These are phyloP conservation scores for Uncinocarpus reesii DNA, from an alignment of 2,329 filamentous ascomycete species.

Conservation along the genomic window DNA sequence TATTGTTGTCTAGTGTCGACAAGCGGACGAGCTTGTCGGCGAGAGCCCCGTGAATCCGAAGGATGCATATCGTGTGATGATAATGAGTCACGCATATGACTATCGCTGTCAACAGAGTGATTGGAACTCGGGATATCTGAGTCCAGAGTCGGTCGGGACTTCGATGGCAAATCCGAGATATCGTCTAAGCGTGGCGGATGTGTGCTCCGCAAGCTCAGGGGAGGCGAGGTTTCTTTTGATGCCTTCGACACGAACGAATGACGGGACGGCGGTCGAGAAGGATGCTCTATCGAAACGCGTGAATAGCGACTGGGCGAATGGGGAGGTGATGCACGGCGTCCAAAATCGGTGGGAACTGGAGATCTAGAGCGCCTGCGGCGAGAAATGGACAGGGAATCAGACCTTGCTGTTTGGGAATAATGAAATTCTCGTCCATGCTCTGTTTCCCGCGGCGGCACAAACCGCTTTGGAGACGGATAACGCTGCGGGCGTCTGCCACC, in stretches of 20 bases:
- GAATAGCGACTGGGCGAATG: constrained; percentile 19
- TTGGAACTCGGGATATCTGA: constrained; percentile 26
- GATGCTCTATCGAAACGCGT: constrained; percentile 23
- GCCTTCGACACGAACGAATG: constrained; percentile 26
- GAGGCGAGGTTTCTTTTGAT: constrained; percentile 26
- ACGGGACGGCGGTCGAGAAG: constrained; percentile 28
- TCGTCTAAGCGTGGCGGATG: constrained; percentile 25
- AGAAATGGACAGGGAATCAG: constrained; percentile 22
- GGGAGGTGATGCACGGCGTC: constrained; percentile 4
- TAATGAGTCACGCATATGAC: constrained; percentile 27
- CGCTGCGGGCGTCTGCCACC: constrained; percentile 29
- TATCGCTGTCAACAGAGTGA: constrained; percentile 25
- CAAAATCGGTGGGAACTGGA: constrained; percentile 18
- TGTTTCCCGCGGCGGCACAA: constrained; percentile 26
- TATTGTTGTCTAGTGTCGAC: constrained; percentile 39
- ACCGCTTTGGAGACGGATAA: constrained; percentile 26
- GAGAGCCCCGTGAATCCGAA: constrained; percentile 26
- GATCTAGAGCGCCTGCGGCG: constrained; percentile 26
- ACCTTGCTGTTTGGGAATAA: constrained; percentile 18
- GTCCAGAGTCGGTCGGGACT: constrained; percentile 26
- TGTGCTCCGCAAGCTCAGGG: constrained; percentile 22
- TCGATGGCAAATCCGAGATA: constrained; percentile 26
- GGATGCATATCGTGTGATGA: constrained; percentile 27
- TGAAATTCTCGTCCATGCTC: constrained; percentile 24
- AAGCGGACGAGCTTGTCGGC: constrained; percentile 33